Evolutionary conservation across 768 basidiomycete species (phyloP).

Genomic region (Pleurotus cornucopiae): DNA sequence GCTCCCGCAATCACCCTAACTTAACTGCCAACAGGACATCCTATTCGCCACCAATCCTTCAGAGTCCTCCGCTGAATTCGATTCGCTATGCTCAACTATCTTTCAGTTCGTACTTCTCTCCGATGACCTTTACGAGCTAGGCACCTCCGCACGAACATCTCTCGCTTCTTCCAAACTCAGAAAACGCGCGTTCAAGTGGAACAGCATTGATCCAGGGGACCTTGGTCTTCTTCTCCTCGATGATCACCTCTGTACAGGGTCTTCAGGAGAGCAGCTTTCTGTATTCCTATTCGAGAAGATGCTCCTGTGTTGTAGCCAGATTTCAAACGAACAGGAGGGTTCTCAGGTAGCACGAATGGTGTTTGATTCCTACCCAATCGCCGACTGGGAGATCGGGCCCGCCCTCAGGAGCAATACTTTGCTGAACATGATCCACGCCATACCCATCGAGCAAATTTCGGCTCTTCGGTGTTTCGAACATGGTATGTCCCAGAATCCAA

Average conservation of each 20-base stretch:
- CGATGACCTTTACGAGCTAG: slow-evolving; percentile 33
- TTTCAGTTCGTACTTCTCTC: slow-evolving; percentile 26
- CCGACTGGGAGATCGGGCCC: slow-evolving; percentile 34
- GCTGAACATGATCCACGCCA: slow-evolving; percentile 25
- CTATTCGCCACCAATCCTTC: slow-evolving; percentile 23
- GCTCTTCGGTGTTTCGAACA: slow-evolving; percentile 24
- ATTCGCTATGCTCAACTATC: slow-evolving; percentile 28
- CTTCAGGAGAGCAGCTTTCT: slow-evolving; percentile 18
- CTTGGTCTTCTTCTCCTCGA: slow-evolving; percentile 30
- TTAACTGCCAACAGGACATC: slow-evolving; percentile 20
- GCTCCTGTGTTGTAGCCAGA: slow-evolving; percentile 30
- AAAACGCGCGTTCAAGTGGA: slow-evolving; percentile 23
- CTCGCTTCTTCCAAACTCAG: slow-evolving; percentile 21
- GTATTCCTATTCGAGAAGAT: slow-evolving; percentile 33
- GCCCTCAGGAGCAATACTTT: slow-evolving; percentile 23
- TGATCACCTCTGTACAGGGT: slow-evolving; percentile 25
- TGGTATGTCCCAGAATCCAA: slow-evolving; percentile 15
- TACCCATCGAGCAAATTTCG: slow-evolving; percentile 22
- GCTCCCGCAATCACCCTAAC: background rate
- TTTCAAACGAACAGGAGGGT: slow-evolving; percentile 6
- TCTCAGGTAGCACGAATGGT: slow-evolving; percentile 10
- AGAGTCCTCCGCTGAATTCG: slow-evolving; percentile 20
- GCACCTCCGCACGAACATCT: slow-evolving; percentile 31
- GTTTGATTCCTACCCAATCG: slow-evolving; percentile 24
- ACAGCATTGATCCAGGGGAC: slow-evolving; percentile 20